phyloP scores from a whole-genome alignment of 2,329 filamentous ascomycete genomes.

The Delphinella strobiligena region DNA sequence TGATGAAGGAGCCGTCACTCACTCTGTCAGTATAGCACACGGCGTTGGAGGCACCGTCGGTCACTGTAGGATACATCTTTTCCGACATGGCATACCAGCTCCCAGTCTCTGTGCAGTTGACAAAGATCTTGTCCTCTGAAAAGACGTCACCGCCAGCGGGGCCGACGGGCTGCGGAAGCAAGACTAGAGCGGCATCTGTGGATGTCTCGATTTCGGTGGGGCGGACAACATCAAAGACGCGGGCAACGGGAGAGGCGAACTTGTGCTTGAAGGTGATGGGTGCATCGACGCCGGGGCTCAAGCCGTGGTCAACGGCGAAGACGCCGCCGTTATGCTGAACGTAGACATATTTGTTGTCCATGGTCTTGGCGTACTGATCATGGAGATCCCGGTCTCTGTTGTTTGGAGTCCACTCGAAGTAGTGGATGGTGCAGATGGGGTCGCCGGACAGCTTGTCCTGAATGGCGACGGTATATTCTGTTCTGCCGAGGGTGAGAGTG shows the following conservation, averaged over 20 bases:
- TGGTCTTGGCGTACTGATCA: slow-evolving; percentile 64
- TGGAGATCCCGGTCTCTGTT: slow-evolving; percentile 80
- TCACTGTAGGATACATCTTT: slow-evolving; percentile 70
- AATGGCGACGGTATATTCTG: slow-evolving; percentile 83
- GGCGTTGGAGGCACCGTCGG: slow-evolving; percentile 51
- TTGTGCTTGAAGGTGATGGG: slow-evolving; percentile 18
- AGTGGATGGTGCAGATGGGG: slow-evolving; percentile 77
- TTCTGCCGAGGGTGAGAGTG: slow-evolving; percentile 71
- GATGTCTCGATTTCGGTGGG: slow-evolving; percentile 52
- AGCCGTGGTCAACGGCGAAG: slow-evolving; percentile 63
- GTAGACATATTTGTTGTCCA: slow-evolving; percentile 83
- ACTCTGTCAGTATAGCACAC: slow-evolving; percentile 46
- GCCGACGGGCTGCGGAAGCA: slow-evolving; percentile 76
- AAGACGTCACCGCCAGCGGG: slow-evolving; percentile 21
- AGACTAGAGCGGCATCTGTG: slow-evolving; percentile 60
- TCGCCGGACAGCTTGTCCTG: slow-evolving; percentile 61
- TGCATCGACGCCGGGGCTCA: slow-evolving; percentile 12
- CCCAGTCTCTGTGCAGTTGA: slow-evolving; percentile 76
- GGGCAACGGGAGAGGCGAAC: slow-evolving; percentile 57
- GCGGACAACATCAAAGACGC: slow-evolving; percentile 78
- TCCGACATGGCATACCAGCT: slow-evolving; percentile 94
- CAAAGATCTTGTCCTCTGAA: slow-evolving; percentile 46
- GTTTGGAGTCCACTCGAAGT: slow-evolving; percentile 91
- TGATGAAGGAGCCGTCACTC: slow-evolving; percentile 19
- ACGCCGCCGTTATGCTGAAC: slow-evolving; percentile 75